A percentile compares a stretch with the other conserved stretches of the same genome.
phyloP scores from a whole-genome alignment of 169 alveolate species.

The Eimeria praecox region DNA sequence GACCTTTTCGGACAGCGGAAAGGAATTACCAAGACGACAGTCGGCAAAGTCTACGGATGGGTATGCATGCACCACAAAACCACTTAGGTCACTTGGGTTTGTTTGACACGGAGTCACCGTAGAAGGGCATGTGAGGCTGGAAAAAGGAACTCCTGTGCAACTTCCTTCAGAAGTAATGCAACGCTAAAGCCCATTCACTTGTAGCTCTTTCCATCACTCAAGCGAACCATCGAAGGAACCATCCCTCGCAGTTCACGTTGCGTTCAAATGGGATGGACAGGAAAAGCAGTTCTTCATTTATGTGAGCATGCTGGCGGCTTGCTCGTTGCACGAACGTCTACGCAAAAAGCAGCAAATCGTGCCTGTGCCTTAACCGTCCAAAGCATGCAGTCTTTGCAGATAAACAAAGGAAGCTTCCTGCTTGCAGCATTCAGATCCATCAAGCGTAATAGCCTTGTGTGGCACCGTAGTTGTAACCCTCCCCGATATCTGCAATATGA shows the following conservation, averaged over 20 bases:
- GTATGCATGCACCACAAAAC: not conserved
- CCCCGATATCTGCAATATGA: slow-evolving; percentile 52
- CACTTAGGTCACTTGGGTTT: not conserved
- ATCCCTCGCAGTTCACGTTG: not conserved
- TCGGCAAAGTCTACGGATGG: no score
- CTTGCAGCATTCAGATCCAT: not conserved
- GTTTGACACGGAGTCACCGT: not conserved
- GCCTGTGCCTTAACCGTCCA: not conserved
- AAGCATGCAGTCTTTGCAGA: not conserved
- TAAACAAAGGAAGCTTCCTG: not conserved
- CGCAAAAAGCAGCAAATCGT: not conserved
- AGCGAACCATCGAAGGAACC: not conserved
- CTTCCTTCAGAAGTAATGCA: not conserved
- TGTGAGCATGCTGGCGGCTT: not conserved
- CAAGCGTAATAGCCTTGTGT: slow-evolving; percentile 39
- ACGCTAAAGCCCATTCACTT: not conserved
- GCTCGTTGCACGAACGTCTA: not conserved
- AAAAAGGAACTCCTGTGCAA: not conserved
- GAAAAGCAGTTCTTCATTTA: not conserved
- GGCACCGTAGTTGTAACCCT: slow-evolving; percentile 68
- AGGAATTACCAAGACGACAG: not conserved
- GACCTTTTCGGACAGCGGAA: not conserved
- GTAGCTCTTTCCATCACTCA: not conserved
- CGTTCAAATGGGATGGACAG: not conserved
- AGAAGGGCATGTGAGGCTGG: not conserved